Base-by-base conservation (phyloP, 202 grass and related monocot genomes). In the Bolboschoenoplectus hybrid region DNA sequence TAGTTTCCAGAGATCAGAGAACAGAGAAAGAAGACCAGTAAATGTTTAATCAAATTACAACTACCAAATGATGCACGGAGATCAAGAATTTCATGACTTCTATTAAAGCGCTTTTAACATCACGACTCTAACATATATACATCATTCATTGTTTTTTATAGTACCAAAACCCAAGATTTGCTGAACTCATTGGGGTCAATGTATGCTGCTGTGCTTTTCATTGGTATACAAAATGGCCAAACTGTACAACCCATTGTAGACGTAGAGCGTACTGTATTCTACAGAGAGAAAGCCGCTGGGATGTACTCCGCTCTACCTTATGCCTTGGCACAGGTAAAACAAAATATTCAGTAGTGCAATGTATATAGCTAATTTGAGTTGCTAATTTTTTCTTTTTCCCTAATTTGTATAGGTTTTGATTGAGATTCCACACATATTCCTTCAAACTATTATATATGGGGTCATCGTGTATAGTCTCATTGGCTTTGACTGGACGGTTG, bases 221-320 rank as follows among this genome's bases (percentile, higher is more conserved):
- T 98, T 89, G 96, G 96, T 34, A 95, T 95, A 72, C 96, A 98
- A 88, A 98, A 98, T 89, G 93, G 96, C 35, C 96, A 95, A 87
- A 91, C 93, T 0, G 93, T 98, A 87, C 95, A 98, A 73, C 95
- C 95, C 0, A 98, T 98, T 52, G 93, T 98, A 41, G 95, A 98
- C 1, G 91, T 98, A 34, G 95, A 98, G 74, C 82, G 95, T 80
- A 92, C 91, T 67, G 95, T 98, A 19, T 97, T 98, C 85, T 98
- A 98, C 90, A 80, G 93, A 82, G 95, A 98, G 90, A 97, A 95
- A 46, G 95, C 91, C 17, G 90, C 93, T 47, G 95, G 95, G 67
- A 97, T 97, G 95, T 97, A 97, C 85, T 94, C 95, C 35, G 91
- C 95, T 89, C 87, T 98, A 60, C 90, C 95, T 26, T 98, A 98